A percentile compares a stretch with the other conserved stretches of the same genome.
phyloP scores from a whole-genome alignment of 2,329 filamentous ascomycete genomes.

The Arthrobotrys musiformis region DNA sequence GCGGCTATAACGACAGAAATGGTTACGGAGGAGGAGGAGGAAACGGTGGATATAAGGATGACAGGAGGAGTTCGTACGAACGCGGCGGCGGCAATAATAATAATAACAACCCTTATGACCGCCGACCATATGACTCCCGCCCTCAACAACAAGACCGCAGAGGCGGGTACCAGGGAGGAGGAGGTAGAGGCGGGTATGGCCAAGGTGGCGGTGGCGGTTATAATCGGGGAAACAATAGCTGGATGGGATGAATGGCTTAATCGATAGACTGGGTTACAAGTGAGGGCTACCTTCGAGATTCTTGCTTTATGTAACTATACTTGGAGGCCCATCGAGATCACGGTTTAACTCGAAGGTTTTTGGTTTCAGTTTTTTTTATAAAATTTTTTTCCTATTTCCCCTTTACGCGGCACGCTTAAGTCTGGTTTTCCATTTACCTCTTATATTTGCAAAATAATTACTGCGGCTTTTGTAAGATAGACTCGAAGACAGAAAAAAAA shows the following conservation, averaged over 20 bases:
- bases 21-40: conserved; percentile 59
- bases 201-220: conserved; percentile 8
- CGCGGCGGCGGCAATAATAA: conserved; percentile 51
- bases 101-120: conserved; percentile 18
- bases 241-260: conserved; percentile 30
- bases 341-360: too few species aligned
- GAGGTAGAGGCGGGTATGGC: conserved; percentile 7
- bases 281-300: not conserved
- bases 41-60: conserved; percentile 48
- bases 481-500: not conserved
- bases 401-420: not conserved
- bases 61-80: conserved; percentile 57
- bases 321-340: not conserved
- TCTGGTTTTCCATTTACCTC: not conserved
- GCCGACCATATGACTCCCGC: conserved; percentile 29
- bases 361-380: not conserved
- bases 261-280: not conserved
- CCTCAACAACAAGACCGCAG: conserved; percentile 32
- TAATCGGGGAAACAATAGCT: conserved; percentile 31
- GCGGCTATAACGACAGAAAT: conserved; percentile 57
- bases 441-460: not conserved
- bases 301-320: not conserved
- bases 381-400: not conserved
- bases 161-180: conserved; percentile 31
- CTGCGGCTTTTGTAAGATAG: conserved; percentile 5